These are phyloP conservation scores for Scorias spongiosa DNA, from an alignment of 2,329 filamentous ascomycete genomes.

Conservation along the genomic window DNA sequence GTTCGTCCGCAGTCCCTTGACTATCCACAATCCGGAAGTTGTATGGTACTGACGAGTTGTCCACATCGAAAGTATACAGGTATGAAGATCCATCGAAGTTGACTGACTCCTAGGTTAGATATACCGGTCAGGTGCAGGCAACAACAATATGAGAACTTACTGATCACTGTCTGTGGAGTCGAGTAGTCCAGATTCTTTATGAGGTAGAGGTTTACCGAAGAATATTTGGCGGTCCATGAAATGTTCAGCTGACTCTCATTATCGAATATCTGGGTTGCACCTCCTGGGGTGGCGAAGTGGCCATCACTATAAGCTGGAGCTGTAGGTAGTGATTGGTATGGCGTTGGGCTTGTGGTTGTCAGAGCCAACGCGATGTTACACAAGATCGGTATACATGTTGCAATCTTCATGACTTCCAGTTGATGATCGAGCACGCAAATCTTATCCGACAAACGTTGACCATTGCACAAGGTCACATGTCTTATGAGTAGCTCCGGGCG, in stretches of 20 bases:
- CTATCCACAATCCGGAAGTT: not conserved
- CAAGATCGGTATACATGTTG: not conserved
- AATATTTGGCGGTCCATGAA: not conserved
- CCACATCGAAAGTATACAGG: not conserved
- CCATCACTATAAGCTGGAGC: not conserved
- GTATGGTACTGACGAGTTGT: not conserved
- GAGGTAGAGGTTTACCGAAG: not conserved
- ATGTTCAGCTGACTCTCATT: not conserved
- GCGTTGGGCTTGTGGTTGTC: not conserved
- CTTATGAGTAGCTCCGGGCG: no score
- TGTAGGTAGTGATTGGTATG: not conserved
- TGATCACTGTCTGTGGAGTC: not conserved
- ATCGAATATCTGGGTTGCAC: not conserved
- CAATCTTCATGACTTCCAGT: not conserved
- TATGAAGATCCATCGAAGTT: not conserved
- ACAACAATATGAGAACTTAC: not conserved
- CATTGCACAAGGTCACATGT: no score
- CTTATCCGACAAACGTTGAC: no score
- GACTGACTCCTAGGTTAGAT: not conserved
- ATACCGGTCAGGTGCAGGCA: not conserved
- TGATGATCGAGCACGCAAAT: no score
- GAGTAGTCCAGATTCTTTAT: not conserved
- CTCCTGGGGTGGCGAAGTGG: not conserved
- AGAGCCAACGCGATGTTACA: not conserved
- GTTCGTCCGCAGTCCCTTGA: not conserved